Conservation (phyloP, 2,329 filamentous ascomycete genomes). For the Decorospora gaudefroyi region DNA sequence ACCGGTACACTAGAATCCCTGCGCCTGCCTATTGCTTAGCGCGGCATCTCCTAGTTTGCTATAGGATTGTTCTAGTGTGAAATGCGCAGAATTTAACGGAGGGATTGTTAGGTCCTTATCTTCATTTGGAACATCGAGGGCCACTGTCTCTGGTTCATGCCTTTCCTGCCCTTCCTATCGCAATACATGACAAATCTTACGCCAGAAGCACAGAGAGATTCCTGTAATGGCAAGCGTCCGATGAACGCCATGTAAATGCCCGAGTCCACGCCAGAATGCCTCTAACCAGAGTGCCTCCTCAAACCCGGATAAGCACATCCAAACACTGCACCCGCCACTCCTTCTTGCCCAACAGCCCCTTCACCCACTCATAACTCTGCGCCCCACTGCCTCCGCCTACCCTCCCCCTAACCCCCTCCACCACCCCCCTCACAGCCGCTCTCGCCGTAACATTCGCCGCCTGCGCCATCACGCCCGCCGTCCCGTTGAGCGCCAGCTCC, state of each 20-base stretch:
- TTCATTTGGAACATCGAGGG: no score
- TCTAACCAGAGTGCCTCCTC: slow-evolving; percentile 12
- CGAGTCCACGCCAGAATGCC: slow-evolving; percentile 19
- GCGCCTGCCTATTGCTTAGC: slow-evolving; percentile 13
- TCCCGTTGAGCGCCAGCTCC: slow-evolving; percentile 50
- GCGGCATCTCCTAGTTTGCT: no score
- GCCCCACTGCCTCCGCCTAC: slow-evolving; percentile 64
- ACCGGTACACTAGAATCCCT: slow-evolving; percentile 21
- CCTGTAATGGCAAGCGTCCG: slow-evolving; percentile 10
- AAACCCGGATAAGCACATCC: slow-evolving; percentile 78
- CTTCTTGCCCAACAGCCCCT: slow-evolving; percentile 76
- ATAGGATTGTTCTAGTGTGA: no score
- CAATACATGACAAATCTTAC: not conserved
- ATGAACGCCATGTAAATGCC: slow-evolving; percentile 33
- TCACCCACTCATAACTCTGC: slow-evolving; percentile 73
- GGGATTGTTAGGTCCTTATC: no score
- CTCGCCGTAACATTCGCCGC: slow-evolving; percentile 62
- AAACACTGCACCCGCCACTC: slow-evolving; percentile 93
- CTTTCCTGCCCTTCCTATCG: not conserved
- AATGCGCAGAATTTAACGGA: no score
- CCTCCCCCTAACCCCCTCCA: slow-evolving; percentile 38
- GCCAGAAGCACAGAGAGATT: not conserved
- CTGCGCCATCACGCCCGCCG: slow-evolving; percentile 67
- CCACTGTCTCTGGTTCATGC: no score
- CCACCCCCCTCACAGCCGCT: slow-evolving; percentile 35